Evolutionary conservation across 495 filamentous ascomycete species (phyloP).

Genomic region (Penicilliopsis zonata): DNA sequence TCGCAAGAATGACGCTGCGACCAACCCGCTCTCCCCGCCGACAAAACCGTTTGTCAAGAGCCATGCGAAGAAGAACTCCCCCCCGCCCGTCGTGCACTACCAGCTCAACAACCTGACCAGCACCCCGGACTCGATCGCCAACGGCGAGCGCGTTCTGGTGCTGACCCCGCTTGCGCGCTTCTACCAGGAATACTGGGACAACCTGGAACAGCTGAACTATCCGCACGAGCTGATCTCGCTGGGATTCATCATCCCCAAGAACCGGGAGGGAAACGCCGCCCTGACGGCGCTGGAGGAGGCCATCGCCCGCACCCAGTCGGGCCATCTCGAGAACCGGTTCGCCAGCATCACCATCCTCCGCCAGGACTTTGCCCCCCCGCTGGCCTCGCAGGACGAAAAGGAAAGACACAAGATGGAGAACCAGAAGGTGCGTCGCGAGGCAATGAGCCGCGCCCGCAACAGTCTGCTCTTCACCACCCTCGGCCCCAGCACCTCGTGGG

Average conservation of each 20-base stretch:
- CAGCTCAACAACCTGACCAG: constrained; percentile 87
- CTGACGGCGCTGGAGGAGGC: constrained; percentile 71
- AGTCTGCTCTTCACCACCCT: constrained; percentile 94
- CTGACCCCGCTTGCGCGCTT: constrained; percentile 88
- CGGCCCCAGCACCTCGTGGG: constrained; percentile 88
- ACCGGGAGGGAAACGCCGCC: constrained; percentile 73
- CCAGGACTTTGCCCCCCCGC: constrained; percentile 84
- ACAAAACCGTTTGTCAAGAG: constrained; percentile 71
- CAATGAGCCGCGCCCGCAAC: constrained; percentile 89
- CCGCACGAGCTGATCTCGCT: constrained; percentile 89
- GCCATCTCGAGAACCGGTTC: constrained; percentile 70
- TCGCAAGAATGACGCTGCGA: constrained; percentile 48
- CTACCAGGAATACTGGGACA: constrained; percentile 92
- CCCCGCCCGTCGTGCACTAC: constrained; percentile 90
- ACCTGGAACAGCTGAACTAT: constrained; percentile 72
- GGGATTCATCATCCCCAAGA: constrained; percentile 94
- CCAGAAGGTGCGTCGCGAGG: constrained; percentile 74
- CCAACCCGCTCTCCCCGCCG: constrained; percentile 69
- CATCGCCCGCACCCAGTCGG: constrained; percentile 71
- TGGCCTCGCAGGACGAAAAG: constrained; percentile 68
- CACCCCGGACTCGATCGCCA: constrained; percentile 55
- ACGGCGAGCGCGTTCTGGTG: constrained; percentile 79
- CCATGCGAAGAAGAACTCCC: constrained; percentile 41
- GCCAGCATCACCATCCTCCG: constrained; percentile 84
- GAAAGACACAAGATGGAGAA: constrained; percentile 84